These are phyloP conservation scores for Actinomortierella ambigua DNA, from an alignment of 371 early-diverging fungal genomes.

Conservation along the genomic window DNA sequence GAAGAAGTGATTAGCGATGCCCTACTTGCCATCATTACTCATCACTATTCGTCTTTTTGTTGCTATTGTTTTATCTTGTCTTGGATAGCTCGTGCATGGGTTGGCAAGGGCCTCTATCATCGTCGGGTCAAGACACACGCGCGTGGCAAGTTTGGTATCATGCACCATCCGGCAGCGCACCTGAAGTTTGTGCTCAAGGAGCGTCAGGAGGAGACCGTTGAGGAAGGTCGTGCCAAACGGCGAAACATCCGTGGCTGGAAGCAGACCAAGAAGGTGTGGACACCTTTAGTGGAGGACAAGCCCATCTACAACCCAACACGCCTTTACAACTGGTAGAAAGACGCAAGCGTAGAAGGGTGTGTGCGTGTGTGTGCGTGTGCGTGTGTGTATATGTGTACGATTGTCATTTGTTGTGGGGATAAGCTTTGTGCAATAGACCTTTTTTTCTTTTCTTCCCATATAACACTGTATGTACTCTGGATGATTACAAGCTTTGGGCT, in stretches of 20 bases:
- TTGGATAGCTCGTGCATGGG: conserved; percentile 76
- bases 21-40: no score
- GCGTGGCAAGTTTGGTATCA: conserved; percentile 82
- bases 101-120: conserved; percentile 86
- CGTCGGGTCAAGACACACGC: conserved; percentile 77
- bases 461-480: no score
- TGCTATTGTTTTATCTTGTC: no score
- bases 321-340: conserved; percentile 79
- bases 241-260: conserved; percentile 68
- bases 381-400: no score
- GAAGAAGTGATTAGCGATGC: no score
- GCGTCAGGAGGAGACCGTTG: conserved; percentile 41
- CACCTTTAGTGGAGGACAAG: conserved; percentile 69
- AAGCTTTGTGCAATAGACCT: no score
- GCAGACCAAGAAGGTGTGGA: conserved; percentile 73
- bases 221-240: conserved; percentile 47
- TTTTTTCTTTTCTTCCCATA: no score
- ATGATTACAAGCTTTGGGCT: no score
- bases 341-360: neutral
- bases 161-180: conserved; percentile 81
- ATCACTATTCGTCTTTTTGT: no score
- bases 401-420: no score
- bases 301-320: conserved; percentile 80
- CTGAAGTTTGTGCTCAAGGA: conserved; percentile 83
- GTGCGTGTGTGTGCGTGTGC: no score